Evolutionary conservation across 2,329 filamentous ascomycete genomes (phyloP).

Genomic region (Fusarium hostae): DNA sequence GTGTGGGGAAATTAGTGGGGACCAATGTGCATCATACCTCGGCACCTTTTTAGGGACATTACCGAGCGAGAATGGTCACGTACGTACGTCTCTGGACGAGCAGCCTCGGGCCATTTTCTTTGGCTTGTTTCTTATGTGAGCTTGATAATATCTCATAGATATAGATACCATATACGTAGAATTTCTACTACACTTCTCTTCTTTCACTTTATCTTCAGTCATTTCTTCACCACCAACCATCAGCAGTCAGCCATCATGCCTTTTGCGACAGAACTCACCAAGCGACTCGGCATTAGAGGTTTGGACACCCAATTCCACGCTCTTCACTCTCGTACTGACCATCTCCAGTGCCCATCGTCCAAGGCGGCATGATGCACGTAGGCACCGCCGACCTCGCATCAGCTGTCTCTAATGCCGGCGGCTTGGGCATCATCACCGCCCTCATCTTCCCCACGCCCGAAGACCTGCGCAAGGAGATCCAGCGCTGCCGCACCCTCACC

Average conservation of each 20-base stretch:
- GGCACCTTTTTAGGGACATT: constrained; percentile 24
- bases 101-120: constrained; percentile 23
- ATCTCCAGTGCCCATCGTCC: constrained; percentile 77
- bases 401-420: constrained; percentile 84
- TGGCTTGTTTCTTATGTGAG: constrained; percentile 4
- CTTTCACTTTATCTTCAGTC: not conserved
- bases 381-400: constrained; percentile 83
- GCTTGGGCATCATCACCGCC: constrained; percentile 83
- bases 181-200: not conserved
- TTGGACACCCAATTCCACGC: constrained; percentile 15
- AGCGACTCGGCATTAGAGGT: constrained; percentile 66
- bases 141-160: not conserved
- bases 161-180: constrained; percentile 1
- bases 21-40: constrained; percentile 27
- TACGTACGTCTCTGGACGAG: not conserved
- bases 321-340: constrained; percentile 1
- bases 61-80: constrained; percentile 4
- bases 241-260: constrained; percentile 57
- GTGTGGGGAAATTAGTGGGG: constrained; percentile 18
- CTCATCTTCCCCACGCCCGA: constrained; percentile 94
- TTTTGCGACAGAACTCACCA: constrained; percentile 67
- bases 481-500: constrained; percentile 83
- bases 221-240: not conserved
- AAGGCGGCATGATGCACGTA: constrained; percentile 89
- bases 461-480: constrained; percentile 93